Percentiles rank a stretch among this genome's conserved stretches.
Evolutionary conservation across 345 rosid species (phyloP).

Genomic region (Salix koriyanagi): DNA sequence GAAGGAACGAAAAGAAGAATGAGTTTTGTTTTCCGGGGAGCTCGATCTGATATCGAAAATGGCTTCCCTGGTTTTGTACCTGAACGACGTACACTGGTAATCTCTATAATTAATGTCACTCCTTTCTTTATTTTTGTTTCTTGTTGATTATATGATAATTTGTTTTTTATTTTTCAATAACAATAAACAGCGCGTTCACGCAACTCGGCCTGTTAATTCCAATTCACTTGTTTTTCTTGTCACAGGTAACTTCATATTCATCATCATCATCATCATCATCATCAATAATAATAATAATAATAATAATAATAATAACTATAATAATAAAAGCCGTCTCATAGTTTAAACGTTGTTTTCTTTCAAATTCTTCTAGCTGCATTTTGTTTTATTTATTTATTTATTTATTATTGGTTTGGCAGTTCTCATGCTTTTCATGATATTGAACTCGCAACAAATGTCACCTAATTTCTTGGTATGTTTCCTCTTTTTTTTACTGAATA

Average conservation of each 20-base stretch:
- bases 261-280: no score
- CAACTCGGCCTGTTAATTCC: constrained; percentile 27
- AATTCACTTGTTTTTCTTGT: constrained; percentile 29
- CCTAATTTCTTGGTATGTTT: constrained; percentile 23
- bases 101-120: neutral
- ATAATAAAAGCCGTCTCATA: no score
- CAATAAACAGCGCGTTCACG: constrained; percentile 22
- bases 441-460: constrained; percentile 30
- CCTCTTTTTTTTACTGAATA: neutral
- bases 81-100: constrained; percentile 21
- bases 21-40: constrained; percentile 27
- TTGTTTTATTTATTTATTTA: neutral
- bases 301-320: no score
- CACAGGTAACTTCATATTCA: constrained; percentile 7
- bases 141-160: neutral
- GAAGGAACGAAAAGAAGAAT: neutral
- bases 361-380: neutral
- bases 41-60: constrained; percentile 25
- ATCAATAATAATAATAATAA: no score
- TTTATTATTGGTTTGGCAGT: constrained; percentile 4
- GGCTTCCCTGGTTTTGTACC: constrained; percentile 21
- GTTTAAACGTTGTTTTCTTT: neutral
- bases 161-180: neutral
- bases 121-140: neutral
- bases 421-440: constrained; percentile 26